Evolutionary conservation across 805 yeast genomes (phyloP), one percentile per base, ranked within the genome.

Genomic region (Nadsonia fulvescens): DNA sequence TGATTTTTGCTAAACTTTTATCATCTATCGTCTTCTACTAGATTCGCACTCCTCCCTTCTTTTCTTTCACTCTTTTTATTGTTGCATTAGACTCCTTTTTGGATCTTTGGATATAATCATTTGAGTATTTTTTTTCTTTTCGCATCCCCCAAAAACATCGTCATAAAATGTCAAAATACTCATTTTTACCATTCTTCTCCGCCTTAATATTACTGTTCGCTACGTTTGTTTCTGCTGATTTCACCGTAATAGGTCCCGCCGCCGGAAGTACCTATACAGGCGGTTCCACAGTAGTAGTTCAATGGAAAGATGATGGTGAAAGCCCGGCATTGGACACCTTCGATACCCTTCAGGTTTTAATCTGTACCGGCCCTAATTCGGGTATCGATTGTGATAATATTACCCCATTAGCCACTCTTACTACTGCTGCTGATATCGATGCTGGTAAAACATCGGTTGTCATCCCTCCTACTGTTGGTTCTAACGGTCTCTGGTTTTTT

Each of bases 331-430:
- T 74, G 23, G 30, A 39, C 2, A 53, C 61, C 6, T 61, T 66
- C 13, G 34, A 47, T 3, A 36, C 51, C 2, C 67, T 61, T 34
- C 54, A 70, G 0, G 53, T 82, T 28, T 46, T 51, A 5, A 53
- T 86, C 27, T 71, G 86, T 48, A 64, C 83, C 2, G 94, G 93
- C 16, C 47, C 70, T 13, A 64, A 68, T 40, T 18, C 44, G 13
- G 49, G 54, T 10, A 62, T 74, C 38, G 37, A 51, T 18, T 54
- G 64, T 31, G 38, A 62, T 18, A 34, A 40, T 20, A 19, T 22
- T n/a, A 23, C 33, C 5, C 40, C 50, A 1, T 13, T 62, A 4
- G 53, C 38, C 2, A 31, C 43, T 1, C 29, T 27, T 18, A 13
- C 21, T 14, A 18, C 8, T 9, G 29, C 22, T 8, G 10, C 22